Evolutionary conservation across 768 basidiomycete species (phyloP), one percentile per base, ranked within the genome.

Genomic region (Pisolithus tinctorius): DNA sequence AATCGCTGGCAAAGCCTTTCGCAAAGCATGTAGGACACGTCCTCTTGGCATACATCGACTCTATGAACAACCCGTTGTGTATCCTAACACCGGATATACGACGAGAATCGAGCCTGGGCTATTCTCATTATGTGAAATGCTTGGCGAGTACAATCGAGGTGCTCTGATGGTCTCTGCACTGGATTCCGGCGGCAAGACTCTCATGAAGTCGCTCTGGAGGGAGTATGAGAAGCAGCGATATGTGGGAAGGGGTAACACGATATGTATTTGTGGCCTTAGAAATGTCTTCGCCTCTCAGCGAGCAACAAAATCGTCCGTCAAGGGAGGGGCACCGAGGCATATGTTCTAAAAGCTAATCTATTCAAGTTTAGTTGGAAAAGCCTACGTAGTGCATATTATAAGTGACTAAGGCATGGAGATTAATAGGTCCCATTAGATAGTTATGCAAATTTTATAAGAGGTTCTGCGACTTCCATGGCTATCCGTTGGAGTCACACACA

Each of bases 141-240:
- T 91, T 55, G 84, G 82, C 40, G 89, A 92, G 47, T 77, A 89
- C 54, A 81, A 77, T 59, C 76, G 93, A 25, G 89, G 94, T 63
- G 81, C 90, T 9, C 58, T 94, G 69, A 89, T 93, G 88, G 73
- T 80, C n/a, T 79, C 82, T 17, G 69, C 74, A 38, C 75, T 84
- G 50, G 88, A 86, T 67, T 76, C 74, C 1, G 85, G 80, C 17
- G 90, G 81, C 25, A 94, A 84, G 70, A 73, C 69, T 41, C 76
- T 79, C 37, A 72, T 88, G 75, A 93, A 91, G 71, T 62, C 73
- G 30, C 64, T 93, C n/a, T 93, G 91, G 91, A 81, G 73, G 56
- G 85, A 89, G 55, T 93, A 88, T 61, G 89, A 86, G 64, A 92
- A 81, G 69, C 88, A 85, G 70, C 80, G 77, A 60, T 91, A 93